These are phyloP conservation scores for Platanthera guangdongensis DNA, from an alignment of 106 monocot genomes.

Conservation along the genomic window DNA sequence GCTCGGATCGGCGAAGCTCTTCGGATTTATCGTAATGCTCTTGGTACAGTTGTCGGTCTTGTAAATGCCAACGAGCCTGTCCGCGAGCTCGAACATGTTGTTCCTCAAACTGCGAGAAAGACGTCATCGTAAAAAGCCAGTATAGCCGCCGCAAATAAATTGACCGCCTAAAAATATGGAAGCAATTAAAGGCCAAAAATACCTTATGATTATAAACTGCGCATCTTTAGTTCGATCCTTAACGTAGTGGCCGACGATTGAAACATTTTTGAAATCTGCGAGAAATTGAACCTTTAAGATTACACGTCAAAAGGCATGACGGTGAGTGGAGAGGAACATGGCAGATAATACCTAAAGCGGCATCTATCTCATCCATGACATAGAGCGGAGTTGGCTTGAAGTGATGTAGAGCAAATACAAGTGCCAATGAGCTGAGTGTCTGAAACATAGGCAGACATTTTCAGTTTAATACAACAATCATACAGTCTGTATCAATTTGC, in stretches of 20 bases:
- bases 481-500: neutral
- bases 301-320: neutral
- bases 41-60: slow-evolving; percentile 99
- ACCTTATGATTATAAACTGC: slow-evolving; percentile 95
- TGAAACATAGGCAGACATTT: slow-evolving; percentile 23
- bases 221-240: slow-evolving; percentile 76
- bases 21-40: slow-evolving; percentile 87
- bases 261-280: slow-evolving; percentile 97
- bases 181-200: neutral
- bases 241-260: slow-evolving; percentile 89
- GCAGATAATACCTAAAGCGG: slow-evolving; percentile 70
- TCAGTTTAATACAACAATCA: neutral
- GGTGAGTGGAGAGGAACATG: neutral
- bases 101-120: slow-evolving; percentile 67
- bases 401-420: slow-evolving; percentile 97
- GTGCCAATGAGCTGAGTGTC: slow-evolving; percentile 87
- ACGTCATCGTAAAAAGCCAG: neutral
- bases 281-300: slow-evolving; percentile 9
- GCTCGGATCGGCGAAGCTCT: slow-evolving; percentile 40
- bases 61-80: slow-evolving; percentile 91
- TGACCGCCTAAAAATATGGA: neutral
- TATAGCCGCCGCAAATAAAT: neutral
- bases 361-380: slow-evolving; percentile 99
- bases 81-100: slow-evolving; percentile 98
- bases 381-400: slow-evolving; percentile 96